Evolutionary conservation across 352 stramenopile species (phyloP), one percentile per base, ranked within the genome.

Genomic region (Phytophthora citricola): DNA sequence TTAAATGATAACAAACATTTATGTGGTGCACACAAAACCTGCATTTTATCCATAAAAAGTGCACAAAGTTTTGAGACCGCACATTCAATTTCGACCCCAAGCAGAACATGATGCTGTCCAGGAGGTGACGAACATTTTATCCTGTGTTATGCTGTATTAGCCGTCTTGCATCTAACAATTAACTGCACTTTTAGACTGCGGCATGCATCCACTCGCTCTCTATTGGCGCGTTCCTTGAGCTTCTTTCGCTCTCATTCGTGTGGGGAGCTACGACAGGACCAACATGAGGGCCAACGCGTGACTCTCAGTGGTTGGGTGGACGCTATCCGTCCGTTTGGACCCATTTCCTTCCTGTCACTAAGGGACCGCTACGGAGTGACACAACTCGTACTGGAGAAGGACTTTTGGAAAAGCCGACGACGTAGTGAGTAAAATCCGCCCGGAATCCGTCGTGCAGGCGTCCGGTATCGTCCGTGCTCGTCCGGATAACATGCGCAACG

Each of bases 291-390:
- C 3, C 63, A 86, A 26, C 73, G 73, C 50, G 86, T 96, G 49
- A 78, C 78, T 43, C 71, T 94, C 11, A 91, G 79, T 60, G 89
- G 89, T 2, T 96, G 89, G 89, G 81, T 96, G 17, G 82, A 96
- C 36, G 79, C 85, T 17, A 73, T 93, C 12, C 85, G 86, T 12
- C 73, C 83, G 12, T 93, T 92, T 27, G 89, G 89, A 0, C 83
- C 81, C 15, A 87, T 95, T 32, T 86, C 81, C 6, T 97, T 97
- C 67, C 72, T 94, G 22, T 91, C 83, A 27, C 66, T 97, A 47
- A 83, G 89, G 50, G 89, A 97, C 54, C 84, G 85, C 43, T 74
- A 90, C 49, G 89, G 89, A 27, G 75, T 88, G 59, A 92, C 85
- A 54, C 89, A 97, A 69, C 71, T 97, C 17, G 84, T 93, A 45